Percentiles rank a stretch among this genome's conserved stretches.
Conservation (phyloP, 139 green algal genomes). For the Eudorina sp. region DNA sequence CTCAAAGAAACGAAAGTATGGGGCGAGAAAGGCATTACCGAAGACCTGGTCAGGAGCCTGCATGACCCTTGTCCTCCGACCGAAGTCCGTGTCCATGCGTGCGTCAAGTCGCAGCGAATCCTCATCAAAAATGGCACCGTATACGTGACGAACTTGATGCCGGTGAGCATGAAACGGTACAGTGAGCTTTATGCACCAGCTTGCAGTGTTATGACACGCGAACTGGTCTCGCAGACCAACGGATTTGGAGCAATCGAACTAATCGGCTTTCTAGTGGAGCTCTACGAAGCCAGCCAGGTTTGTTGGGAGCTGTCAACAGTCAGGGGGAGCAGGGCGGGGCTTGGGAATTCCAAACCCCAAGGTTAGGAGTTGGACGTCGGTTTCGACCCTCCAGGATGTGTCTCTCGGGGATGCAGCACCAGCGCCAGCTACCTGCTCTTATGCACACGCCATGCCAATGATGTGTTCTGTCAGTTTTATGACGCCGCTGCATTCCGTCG, state of each 20-base stretch:
- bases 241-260: constrained; percentile 22
- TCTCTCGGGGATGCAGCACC: too few species aligned
- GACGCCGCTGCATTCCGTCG: too few species aligned
- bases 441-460: too few species aligned
- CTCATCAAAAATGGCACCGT: constrained; percentile 30
- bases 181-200: neutral
- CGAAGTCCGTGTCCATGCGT: constrained; percentile 3
- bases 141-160: constrained; percentile 34
- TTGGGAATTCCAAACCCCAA: too few species aligned
- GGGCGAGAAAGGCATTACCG: constrained; percentile 17
- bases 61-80: constrained; percentile 1
- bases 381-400: too few species aligned
- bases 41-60: constrained; percentile 21
- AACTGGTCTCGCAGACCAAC: neutral
- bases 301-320: too few species aligned
- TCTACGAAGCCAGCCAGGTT: constrained; percentile 45
- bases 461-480: too few species aligned
- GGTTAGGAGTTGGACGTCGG: too few species aligned
- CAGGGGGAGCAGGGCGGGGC: too few species aligned
- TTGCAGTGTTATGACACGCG: neutral
- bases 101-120: constrained; percentile 21
- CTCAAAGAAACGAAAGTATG: neutral
- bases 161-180: neutral
- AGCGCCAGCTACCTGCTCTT: too few species aligned
- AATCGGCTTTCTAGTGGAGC: constrained; percentile 42